Evolutionary conservation across 148 eudicot genomes (phyloP).

Genomic region (Cornus florida): DNA sequence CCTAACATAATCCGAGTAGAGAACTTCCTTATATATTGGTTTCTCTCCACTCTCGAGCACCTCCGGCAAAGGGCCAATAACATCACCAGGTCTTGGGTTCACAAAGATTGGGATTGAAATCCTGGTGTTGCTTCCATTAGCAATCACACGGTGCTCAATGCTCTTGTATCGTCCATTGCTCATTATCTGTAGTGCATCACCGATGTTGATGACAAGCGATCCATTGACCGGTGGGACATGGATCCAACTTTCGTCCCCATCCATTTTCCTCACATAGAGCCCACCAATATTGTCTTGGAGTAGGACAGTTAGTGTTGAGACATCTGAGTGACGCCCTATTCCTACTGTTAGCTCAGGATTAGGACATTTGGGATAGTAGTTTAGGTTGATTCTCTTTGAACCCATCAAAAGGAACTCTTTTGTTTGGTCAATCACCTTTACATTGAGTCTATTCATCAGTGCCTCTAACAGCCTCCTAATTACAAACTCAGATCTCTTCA

Average conservation of each 20-base stretch:
- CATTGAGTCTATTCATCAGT: constrained; percentile 32
- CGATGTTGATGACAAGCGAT: constrained; percentile 57
- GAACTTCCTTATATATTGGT: constrained; percentile 39
- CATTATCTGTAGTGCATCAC: constrained; percentile 58
- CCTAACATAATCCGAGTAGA: constrained; percentile 48
- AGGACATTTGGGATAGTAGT: constrained; percentile 41
- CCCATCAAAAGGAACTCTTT: constrained; percentile 18
- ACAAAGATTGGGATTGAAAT: constrained; percentile 50
- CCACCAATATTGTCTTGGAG: constrained; percentile 37
- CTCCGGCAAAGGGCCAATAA: constrained; percentile 44
- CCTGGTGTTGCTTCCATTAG: constrained; percentile 40
- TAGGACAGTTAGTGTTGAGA: constrained; percentile 32
- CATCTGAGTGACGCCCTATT: constrained; percentile 32
- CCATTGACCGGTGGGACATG: constrained; percentile 45
- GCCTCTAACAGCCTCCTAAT: constrained; percentile 21
- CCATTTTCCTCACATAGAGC: constrained; percentile 19
- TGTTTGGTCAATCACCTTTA: constrained; percentile 14
- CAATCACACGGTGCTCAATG: constrained; percentile 53
- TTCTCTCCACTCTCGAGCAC: constrained; percentile 42
- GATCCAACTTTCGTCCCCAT: constrained; percentile 13
- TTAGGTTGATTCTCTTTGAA: constrained; percentile 21
- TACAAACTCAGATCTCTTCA: constrained; percentile 14
- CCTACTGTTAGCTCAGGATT: constrained; percentile 37
- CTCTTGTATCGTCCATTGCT: constrained; percentile 65
- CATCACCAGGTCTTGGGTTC: constrained; percentile 45